Percentiles rank a stretch among this genome's conserved stretches.
These are phyloP conservation scores for Fusarium cyanostomum DNA, from an alignment of 2,329 filamentous ascomycete genomes.

Conservation along the genomic window DNA sequence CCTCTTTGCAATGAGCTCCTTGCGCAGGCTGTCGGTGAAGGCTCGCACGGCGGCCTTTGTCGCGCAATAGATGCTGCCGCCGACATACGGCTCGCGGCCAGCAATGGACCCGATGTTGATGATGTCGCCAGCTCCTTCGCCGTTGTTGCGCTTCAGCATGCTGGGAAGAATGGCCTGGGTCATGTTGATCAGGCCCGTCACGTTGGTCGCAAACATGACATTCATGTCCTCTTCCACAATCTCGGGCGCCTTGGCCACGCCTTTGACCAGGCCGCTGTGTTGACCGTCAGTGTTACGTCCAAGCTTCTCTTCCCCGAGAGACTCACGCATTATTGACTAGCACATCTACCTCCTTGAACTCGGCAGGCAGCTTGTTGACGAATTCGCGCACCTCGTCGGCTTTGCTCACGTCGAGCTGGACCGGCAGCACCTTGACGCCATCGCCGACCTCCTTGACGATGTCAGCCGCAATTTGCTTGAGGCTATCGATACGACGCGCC, in stretches of 20 bases:
- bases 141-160: constrained; percentile 78
- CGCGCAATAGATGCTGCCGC: constrained; percentile 90
- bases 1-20: constrained; percentile 80
- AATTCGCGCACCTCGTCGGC: constrained; percentile 77
- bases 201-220: constrained; percentile 91
- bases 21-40: constrained; percentile 84
- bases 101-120: constrained; percentile 94
- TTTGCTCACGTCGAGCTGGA: constrained; percentile 87
- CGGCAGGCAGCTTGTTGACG: constrained; percentile 76
- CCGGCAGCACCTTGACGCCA: constrained; percentile 82
- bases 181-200: constrained; percentile 94
- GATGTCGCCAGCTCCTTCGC: constrained; percentile 82
- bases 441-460: constrained; percentile 80
- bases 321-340: constrained; percentile 95
- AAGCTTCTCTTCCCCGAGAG: rapidly evolving
- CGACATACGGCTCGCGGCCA: constrained; percentile 84
- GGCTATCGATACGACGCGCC: constrained; percentile 80
- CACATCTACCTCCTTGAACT: constrained; percentile 85
- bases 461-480: constrained; percentile 78
- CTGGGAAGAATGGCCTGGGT: constrained; percentile 88
- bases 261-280: constrained; percentile 83
- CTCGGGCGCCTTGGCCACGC: constrained; percentile 83
- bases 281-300: no score
- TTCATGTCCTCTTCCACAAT: constrained; percentile 87
- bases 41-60: constrained; percentile 87